These are phyloP conservation scores for Volvariella surrecta DNA, from an alignment of 1,284 basidiomycete species.

Conservation along the genomic window DNA sequence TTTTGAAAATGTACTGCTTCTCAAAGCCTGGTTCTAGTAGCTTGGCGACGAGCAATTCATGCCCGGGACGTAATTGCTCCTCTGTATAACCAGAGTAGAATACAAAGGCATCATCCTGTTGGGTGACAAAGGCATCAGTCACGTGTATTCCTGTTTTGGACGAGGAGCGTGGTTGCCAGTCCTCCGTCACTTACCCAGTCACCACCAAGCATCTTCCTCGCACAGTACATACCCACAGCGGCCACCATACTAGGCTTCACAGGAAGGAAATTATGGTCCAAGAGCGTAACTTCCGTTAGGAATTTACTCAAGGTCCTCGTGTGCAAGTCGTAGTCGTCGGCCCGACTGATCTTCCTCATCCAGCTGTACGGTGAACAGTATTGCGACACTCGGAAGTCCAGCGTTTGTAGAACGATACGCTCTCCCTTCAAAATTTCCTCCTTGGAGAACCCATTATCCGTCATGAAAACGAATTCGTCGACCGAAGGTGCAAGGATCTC, in stretches of 20 bases:
- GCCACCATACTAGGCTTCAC: conserved; percentile 93
- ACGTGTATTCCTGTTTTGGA: conserved; percentile 30
- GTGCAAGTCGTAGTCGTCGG: conserved; percentile 98
- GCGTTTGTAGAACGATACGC: conserved; percentile 87
- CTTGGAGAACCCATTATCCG: conserved; percentile 86
- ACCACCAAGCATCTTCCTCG: conserved; percentile 85
- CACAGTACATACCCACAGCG: conserved; percentile 97
- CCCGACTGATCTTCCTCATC: conserved; percentile 98
- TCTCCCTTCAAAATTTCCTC: conserved; percentile 99
- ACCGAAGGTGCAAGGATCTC: conserved; percentile 94
- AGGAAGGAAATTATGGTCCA: conserved; percentile 90
- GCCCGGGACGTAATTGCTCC: conserved; percentile 80
- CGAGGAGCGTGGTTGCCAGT: too few species aligned
- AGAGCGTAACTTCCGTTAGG: conserved; percentile 91
- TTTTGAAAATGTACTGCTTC: conserved; percentile 87
- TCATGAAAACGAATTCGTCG: conserved; percentile 97
- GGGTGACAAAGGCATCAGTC: conserved; percentile 31
- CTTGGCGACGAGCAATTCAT: conserved; percentile 80
- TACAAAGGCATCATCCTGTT: conserved; percentile 83
- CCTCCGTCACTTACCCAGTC: conserved; percentile 79
- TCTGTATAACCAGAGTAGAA: conserved; percentile 94
- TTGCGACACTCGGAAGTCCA: conserved; percentile 92
- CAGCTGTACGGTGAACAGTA: conserved; percentile 99
- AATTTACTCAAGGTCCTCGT: conserved; percentile 97
- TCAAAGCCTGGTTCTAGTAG: conserved; percentile 78